A percentile compares a stretch with the other conserved stretches of the same genome.
Evolutionary conservation across 495 filamentous ascomycete species (phyloP).

Genomic region (Xylaria venustula): DNA sequence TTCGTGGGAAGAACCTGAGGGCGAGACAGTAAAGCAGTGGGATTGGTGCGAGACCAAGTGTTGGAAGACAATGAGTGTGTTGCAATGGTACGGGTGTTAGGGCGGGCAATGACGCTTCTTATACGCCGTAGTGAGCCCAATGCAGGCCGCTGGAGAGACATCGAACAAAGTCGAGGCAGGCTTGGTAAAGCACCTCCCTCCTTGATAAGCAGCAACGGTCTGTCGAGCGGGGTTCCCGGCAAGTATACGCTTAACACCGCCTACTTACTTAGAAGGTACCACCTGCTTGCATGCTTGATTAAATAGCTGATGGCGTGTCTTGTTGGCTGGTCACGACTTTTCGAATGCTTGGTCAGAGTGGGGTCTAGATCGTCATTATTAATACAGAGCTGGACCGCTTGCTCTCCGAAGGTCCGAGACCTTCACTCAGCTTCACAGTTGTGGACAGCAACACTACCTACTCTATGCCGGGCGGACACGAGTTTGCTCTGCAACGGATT

Average conservation of each 20-base stretch:
- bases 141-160: conserved; percentile 1
- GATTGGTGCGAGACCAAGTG: neutral
- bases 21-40: neutral
- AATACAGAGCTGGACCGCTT: conserved; percentile 4
- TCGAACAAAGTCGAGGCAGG: neutral
- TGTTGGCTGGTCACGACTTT: neutral
- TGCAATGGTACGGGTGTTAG: neutral
- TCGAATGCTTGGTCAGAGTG: conserved; percentile 8
- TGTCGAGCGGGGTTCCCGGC: neutral
- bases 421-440: too few relatives aligned
- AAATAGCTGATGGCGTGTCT: neutral
- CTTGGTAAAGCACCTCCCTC: neutral
- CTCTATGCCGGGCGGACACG: too few relatives aligned
- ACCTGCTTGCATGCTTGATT: too few relatives aligned
- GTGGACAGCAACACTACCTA: too few relatives aligned
- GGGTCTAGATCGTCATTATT: conserved; percentile 6
- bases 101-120: conserved; percentile 5
- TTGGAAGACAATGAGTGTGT: neutral
- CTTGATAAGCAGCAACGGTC: neutral
- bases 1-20: neutral
- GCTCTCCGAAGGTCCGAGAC: neutral
- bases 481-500: too few relatives aligned
- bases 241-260: neutral
- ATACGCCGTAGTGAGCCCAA: conserved; percentile 2
- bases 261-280: too few relatives aligned